Percentiles rank a stretch among this genome's conserved stretches.
Evolutionary conservation across 495 filamentous ascomycete species (phyloP).

Genomic region (Lasiosphaeria hispida): DNA sequence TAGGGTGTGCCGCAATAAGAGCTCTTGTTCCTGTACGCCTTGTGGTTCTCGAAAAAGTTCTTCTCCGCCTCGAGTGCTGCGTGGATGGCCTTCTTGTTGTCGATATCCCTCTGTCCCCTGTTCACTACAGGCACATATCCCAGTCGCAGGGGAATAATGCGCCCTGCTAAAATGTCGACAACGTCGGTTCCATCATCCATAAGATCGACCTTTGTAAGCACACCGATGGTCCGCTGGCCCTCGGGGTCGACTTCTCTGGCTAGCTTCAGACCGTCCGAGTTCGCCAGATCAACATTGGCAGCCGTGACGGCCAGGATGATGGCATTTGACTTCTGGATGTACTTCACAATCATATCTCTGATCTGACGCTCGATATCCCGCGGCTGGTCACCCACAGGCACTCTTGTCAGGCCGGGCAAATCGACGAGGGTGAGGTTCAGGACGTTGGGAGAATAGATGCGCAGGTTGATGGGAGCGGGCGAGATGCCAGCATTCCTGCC

Average conservation of each 20-base stretch:
- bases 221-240: conserved; percentile 96
- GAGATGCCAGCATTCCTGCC: conserved; percentile 96
- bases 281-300: conserved; percentile 96
- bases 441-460: conserved; percentile 98
- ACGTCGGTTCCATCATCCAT: conserved; percentile 99
- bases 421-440: conserved; percentile 97
- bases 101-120: conserved; percentile 97
- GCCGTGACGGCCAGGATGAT: conserved; percentile 96
- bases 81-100: conserved; percentile 92
- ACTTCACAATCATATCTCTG: conserved; percentile 96
- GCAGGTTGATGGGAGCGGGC: conserved; percentile 90
- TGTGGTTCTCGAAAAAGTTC: conserved; percentile 97
- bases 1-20: conserved; percentile 98
- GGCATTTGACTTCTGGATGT: conserved; percentile 96
- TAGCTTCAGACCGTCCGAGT: conserved; percentile 96
- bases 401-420: conserved; percentile 94
- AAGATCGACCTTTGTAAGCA: conserved; percentile 97
- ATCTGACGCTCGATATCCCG: conserved; percentile 98
- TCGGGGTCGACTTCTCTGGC: conserved; percentile 97
- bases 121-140: conserved; percentile 99
- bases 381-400: conserved; percentile 97
- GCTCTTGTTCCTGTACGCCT: conserved; percentile 96
- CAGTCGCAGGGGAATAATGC: conserved; percentile 92
- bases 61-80: conserved; percentile 92
- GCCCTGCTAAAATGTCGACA: conserved; percentile 96